phyloP scores from a whole-genome alignment of 108 stramenopile genomes.

The Nannochloropsis salina region DNA sequence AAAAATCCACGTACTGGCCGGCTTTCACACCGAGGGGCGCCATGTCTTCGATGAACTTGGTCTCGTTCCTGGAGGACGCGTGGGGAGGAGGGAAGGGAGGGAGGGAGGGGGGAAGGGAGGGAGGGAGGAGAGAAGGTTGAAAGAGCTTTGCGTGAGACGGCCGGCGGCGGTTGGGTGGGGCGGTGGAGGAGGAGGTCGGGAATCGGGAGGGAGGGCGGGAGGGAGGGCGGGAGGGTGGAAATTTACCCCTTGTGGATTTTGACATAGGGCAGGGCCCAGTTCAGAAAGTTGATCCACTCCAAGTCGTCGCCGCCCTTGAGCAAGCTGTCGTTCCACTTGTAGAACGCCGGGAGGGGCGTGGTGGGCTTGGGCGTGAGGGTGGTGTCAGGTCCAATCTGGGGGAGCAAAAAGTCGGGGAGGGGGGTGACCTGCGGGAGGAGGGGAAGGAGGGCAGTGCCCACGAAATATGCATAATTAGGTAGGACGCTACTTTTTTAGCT shows the following conservation, averaged over 20 bases:
- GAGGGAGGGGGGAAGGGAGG: neutral
- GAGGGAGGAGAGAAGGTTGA: neutral
- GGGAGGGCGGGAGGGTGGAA: neutral
- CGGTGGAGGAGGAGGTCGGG: neutral
- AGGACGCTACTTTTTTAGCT: neutral
- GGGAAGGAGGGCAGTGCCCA: neutral
- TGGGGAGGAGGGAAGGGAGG: no score
- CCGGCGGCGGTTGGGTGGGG: neutral
- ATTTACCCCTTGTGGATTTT: constrained; percentile 13
- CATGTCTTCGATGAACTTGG: neutral
- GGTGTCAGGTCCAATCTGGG: neutral
- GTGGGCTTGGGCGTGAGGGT: neutral
- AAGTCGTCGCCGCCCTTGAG: constrained; percentile 17
- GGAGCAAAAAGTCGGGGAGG: neutral
- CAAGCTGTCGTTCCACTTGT: constrained; percentile 20
- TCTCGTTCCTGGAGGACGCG: neutral
- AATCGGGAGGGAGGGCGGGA: neutral
- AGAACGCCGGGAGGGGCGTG: neutral
- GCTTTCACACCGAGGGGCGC: neutral
- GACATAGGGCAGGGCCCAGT: constrained; percentile 1
- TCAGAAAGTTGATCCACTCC: constrained; percentile 20
- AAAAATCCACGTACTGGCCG: neutral
- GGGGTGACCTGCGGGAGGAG: neutral
- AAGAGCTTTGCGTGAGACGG: no score
- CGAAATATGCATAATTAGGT: no score